A percentile compares a stretch with the other conserved stretches of the same genome.
These are phyloP conservation scores for Capsicum baccatum DNA, from an alignment of 257 asterid species.

Conservation along the genomic window DNA sequence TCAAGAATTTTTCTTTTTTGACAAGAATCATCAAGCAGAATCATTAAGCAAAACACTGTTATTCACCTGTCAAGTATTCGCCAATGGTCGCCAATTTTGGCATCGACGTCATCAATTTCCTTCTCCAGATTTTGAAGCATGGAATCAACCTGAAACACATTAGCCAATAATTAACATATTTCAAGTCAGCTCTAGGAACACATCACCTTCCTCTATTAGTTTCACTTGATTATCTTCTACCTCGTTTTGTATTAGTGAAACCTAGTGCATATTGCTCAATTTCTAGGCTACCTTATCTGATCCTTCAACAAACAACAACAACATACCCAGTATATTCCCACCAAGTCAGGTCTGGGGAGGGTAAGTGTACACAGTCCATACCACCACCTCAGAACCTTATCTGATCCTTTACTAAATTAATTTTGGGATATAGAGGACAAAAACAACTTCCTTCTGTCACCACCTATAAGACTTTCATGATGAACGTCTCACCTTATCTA, in stretches of 20 bases:
- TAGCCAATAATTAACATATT: constrained; percentile 35
- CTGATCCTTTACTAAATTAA: neutral
- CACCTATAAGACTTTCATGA: neutral
- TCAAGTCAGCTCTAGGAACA: neutral
- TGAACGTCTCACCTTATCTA: constrained; percentile 66
- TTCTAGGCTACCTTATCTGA: neutral
- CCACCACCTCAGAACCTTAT: too few relatives aligned
- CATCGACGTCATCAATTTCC: constrained; percentile 97
- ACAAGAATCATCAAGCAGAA: constrained; percentile 1
- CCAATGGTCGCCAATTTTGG: constrained; percentile 91
- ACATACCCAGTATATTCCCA: too few relatives aligned
- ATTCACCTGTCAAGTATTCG: constrained; percentile 88
- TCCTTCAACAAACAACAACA: too few relatives aligned
- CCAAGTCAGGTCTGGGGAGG: too few relatives aligned
- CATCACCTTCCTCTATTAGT: neutral
- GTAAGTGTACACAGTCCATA: too few relatives aligned
- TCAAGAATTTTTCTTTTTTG: neutral
- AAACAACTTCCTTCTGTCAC: neutral
- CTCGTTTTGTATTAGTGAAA: neutral
- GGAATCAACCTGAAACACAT: constrained; percentile 75
- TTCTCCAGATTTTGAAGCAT: constrained; percentile 97
- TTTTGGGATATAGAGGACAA: neutral
- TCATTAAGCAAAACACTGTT: neutral
- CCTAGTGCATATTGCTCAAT: neutral
- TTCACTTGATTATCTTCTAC: constrained; percentile 10